phyloP scores from a whole-genome alignment of 2,329 filamentous ascomycete species.

The Colletotrichum endophyticum region DNA sequence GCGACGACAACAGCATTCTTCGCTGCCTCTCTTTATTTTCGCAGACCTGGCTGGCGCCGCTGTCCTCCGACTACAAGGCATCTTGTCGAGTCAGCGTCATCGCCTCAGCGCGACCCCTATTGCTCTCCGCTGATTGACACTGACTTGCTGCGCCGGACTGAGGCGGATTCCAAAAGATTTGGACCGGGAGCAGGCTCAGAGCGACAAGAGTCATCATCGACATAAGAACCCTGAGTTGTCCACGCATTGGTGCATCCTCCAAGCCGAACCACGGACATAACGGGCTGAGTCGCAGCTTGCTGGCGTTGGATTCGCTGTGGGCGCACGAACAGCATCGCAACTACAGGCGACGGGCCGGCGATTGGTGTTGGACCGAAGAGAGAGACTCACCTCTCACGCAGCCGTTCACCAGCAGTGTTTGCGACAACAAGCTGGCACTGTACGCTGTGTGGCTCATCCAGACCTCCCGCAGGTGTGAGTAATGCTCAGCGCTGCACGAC shows the following conservation, averaged over 20 bases:
- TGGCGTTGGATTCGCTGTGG: neutral
- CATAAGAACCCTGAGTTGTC: neutral
- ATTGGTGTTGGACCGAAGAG: neutral
- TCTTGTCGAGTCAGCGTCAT: conserved; percentile 2
- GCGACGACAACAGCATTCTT: conserved; percentile 1
- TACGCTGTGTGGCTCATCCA: neutral
- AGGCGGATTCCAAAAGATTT: neutral
- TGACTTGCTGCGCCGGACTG: neutral
- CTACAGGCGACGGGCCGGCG: neutral
- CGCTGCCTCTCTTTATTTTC: neutral
- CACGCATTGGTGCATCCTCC: neutral
- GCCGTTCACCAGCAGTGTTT: neutral
- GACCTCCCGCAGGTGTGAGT: neutral
- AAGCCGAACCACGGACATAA: neutral
- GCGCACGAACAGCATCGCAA: conserved; percentile 2
- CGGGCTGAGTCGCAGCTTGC: neutral
- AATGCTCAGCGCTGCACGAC: neutral
- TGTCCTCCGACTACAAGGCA: neutral
- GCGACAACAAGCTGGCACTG: neutral
- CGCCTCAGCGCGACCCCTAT: neutral
- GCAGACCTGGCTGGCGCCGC: neutral
- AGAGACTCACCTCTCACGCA: neutral
- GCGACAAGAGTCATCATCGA: neutral
- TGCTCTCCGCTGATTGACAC: conserved; percentile 2
- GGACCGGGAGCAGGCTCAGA: neutral